These are phyloP conservation scores for Carallia pectinifolia DNA, from an alignment of 345 rosid genomes.

Conservation along the genomic window DNA sequence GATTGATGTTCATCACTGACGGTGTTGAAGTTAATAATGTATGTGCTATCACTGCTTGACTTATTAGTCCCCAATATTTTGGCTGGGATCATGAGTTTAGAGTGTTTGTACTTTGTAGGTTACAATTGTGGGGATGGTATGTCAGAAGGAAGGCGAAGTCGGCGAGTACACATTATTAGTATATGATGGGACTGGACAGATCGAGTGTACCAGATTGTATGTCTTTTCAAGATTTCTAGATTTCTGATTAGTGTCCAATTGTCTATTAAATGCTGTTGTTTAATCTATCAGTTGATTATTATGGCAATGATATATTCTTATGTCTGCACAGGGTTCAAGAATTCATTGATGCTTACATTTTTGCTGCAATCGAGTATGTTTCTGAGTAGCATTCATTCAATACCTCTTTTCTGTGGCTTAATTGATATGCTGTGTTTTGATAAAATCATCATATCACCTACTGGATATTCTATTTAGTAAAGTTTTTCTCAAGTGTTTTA, in stretches of 20 bases:
- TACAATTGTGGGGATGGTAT: constrained; percentile 56
- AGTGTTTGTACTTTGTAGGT: not conserved
- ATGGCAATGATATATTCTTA: constrained; percentile 8
- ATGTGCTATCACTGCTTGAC: no score
- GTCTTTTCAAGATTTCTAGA: not conserved
- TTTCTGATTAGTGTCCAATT: not conserved
- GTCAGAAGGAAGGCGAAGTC: constrained; percentile 66
- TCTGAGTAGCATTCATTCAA: not conserved
- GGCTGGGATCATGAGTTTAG: no score
- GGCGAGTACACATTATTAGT: constrained; percentile 60
- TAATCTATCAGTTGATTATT: constrained; percentile 4
- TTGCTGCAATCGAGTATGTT: constrained; percentile 62
- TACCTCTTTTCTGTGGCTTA: not conserved
- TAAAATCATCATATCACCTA: not conserved
- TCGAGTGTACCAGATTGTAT: constrained; percentile 81
- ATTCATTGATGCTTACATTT: constrained; percentile 65
- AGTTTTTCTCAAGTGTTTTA: no score
- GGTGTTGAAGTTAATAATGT: constrained; percentile 29
- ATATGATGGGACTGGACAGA: constrained; percentile 82
- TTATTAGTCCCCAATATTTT: no score
- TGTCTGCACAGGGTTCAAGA: constrained; percentile 66
- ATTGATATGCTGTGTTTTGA: not conserved
- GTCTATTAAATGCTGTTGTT: not conserved
- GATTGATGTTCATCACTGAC: constrained; percentile 23
- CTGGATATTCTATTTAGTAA: not conserved